Conservation (phyloP, 2,329 filamentous ascomycete species). For the Colletotrichum eremochloae region DNA sequence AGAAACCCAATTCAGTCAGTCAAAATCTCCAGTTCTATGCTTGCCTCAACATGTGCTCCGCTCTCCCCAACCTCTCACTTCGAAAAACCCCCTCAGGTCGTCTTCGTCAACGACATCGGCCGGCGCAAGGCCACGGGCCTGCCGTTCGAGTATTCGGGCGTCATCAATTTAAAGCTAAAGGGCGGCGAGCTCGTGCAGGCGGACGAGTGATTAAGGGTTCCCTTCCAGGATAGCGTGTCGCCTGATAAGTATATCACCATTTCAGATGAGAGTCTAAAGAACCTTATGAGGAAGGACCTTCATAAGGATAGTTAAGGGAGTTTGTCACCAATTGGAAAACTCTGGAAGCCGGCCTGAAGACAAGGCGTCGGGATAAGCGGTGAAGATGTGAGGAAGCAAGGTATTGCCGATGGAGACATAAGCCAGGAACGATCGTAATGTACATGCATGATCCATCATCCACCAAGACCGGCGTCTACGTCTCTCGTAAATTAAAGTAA, state of each 20-base stretch:
- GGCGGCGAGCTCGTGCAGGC: slow-evolving; percentile 29
- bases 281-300: slow-evolving; percentile 26
- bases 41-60: too few species aligned
- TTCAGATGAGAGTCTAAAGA: slow-evolving; percentile 25
- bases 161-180: slow-evolving; percentile 24
- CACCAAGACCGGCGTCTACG: neutral
- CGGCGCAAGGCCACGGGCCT: slow-evolving; percentile 27
- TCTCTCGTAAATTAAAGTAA: slow-evolving; percentile 12
- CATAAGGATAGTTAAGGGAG: neutral
- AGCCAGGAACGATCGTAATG: neutral
- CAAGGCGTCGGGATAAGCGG: too few species aligned
- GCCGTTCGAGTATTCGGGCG: slow-evolving; percentile 31
- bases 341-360: too few species aligned
- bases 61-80: neutral
- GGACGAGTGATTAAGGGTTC: slow-evolving; percentile 29
- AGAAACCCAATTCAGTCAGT: too few species aligned
- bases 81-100: neutral
- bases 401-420: neutral
- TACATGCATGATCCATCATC: neutral
- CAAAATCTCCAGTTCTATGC: too few species aligned
- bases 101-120: slow-evolving; percentile 34
- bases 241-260: slow-evolving; percentile 37
- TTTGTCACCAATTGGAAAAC: too few species aligned
- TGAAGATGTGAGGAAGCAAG: neutral
- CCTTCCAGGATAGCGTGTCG: slow-evolving; percentile 28